Base-by-base conservation (phyloP, 306 rosid species). In the Quercus gilva region DNA sequence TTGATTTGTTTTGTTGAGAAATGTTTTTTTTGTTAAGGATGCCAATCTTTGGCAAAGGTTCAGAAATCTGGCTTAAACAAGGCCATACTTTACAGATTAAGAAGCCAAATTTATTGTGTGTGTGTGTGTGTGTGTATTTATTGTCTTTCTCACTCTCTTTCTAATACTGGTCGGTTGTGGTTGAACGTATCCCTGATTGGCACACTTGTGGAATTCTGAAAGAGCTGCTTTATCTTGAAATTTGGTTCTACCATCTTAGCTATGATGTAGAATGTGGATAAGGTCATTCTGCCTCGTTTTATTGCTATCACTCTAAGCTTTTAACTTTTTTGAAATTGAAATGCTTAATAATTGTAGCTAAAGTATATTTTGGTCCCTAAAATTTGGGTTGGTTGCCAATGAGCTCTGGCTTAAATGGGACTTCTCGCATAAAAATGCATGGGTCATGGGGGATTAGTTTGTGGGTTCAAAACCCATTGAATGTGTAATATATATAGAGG, bases 1-100 rank as follows among this genome's bases (percentile, higher is more conserved):
- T 19, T 63, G 35, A 23, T 37, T 71, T 57, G 49, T 76, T 33
- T 73, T 11, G 33, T 76, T 79, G 79, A 60, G 60, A 31, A 29
- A n/a, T 45, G 18, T 37, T 59, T 17, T 17, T 23, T 25, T 71
- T 71, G 25, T 13, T 23, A 21, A 73, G 55, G 60, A 33, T 26
- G 58, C 26, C 31, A 3, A 61, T 76, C 28, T 23, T 23, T 23
- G 29, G 25, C 65, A 20, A 23, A 21, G 65, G 18, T 21, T 59
- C 29, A 59, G 31, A 21, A 59, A 59, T 59, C 23, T 21, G 65
- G 65, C 15, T 5, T 20, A 49, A 49, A 49, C 53, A 49, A 49
- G 13, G 53, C 53, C 53, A 49, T 10, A 49, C 4, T 37, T 37
- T 37, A 37, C 45, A 37, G 10, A 37, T 37, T 37, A 7, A 37